Evolutionary conservation across 805 yeast species (phyloP).

Genomic region (Sugiyamaella marilandica): DNA sequence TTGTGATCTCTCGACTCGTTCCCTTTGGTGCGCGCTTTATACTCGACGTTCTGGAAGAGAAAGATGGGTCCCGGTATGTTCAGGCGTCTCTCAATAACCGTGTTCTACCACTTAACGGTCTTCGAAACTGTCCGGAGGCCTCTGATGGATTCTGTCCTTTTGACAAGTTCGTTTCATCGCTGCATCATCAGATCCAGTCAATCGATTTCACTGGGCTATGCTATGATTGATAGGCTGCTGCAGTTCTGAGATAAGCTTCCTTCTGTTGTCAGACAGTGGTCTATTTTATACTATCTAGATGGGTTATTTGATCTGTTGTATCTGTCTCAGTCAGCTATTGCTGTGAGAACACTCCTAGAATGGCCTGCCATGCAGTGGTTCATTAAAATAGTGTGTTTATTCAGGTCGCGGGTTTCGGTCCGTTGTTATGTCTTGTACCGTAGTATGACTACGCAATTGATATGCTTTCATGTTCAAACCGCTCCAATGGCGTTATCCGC

Average conservation of each 20-base stretch:
- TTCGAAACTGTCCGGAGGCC: constrained; percentile 31
- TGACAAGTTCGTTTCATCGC: constrained; percentile 17
- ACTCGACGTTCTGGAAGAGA: constrained; percentile 33
- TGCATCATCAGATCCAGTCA: constrained; percentile 9
- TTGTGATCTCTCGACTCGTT: constrained; percentile 36
- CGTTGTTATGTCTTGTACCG: too few species aligned
- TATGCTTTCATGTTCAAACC: too few species aligned
- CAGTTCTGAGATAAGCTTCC: background rate
- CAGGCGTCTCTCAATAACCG: constrained; percentile 36
- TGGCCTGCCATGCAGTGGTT: too few species aligned
- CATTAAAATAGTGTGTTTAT: too few species aligned
- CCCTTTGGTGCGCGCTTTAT: constrained; percentile 39
- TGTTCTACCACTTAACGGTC: constrained; percentile 34
- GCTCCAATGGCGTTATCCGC: too few species aligned
- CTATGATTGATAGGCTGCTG: background rate
- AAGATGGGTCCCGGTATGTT: constrained; percentile 23
- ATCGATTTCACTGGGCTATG: constrained; percentile 17
- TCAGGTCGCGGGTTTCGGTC: too few species aligned
- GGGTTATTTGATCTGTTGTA: too few species aligned
- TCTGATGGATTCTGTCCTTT: constrained; percentile 33
- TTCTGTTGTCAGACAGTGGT: background rate
- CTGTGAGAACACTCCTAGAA: too few species aligned
- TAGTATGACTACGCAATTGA: too few species aligned
- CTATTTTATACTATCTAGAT: background rate
- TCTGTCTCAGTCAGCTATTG: too few species aligned